These are phyloP conservation scores for Aureobasidium sp. DNA, from an alignment of 2,329 filamentous ascomycete genomes.

Conservation along the genomic window DNA sequence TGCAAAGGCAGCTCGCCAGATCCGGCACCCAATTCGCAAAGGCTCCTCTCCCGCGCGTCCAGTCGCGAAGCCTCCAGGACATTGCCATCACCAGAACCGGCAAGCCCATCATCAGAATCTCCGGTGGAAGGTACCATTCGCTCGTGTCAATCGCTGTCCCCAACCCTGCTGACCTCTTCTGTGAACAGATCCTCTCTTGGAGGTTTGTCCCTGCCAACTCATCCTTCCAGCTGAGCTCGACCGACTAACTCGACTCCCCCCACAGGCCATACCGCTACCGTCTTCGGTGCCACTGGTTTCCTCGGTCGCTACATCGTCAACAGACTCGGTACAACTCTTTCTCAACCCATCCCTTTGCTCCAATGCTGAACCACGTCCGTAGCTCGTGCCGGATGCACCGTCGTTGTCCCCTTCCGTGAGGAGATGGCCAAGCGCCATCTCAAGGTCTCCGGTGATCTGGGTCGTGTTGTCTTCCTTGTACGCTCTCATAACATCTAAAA, in stretches of 20 bases:
- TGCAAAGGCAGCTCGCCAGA: slow-evolving; percentile 30
- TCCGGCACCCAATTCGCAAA: slow-evolving; percentile 24
- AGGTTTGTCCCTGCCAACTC: slow-evolving; percentile 49
- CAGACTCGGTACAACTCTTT: slow-evolving; percentile 60
- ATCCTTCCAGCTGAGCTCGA: slow-evolving; percentile 14
- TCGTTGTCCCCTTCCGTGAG: slow-evolving; percentile 88
- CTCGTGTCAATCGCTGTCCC: neutral
- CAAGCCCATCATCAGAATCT: slow-evolving; percentile 82
- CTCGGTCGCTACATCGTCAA: slow-evolving; percentile 97
- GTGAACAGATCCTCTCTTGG: slow-evolving; percentile 67
- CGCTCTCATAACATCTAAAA: slow-evolving; percentile 21
- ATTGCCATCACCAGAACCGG: slow-evolving; percentile 90
- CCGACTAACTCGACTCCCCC: slow-evolving; percentile 32
- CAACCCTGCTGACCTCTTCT: slow-evolving; percentile 16
- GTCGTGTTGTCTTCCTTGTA: slow-evolving; percentile 79
- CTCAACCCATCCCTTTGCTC: neutral
- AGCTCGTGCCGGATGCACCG: slow-evolving; percentile 91
- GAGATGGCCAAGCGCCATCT: slow-evolving; percentile 97
- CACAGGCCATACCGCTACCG: slow-evolving; percentile 85
- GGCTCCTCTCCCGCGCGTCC: slow-evolving; percentile 26
- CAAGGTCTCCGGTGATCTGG: slow-evolving; percentile 92
- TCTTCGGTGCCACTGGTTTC: slow-evolving; percentile 95
- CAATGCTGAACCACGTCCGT: slow-evolving; percentile 20
- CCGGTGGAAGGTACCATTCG: slow-evolving; percentile 69
- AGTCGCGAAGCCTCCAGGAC: slow-evolving; percentile 59